Conservation (phyloP, 305 asterid genomes). For the Fraxinus floribunda region DNA sequence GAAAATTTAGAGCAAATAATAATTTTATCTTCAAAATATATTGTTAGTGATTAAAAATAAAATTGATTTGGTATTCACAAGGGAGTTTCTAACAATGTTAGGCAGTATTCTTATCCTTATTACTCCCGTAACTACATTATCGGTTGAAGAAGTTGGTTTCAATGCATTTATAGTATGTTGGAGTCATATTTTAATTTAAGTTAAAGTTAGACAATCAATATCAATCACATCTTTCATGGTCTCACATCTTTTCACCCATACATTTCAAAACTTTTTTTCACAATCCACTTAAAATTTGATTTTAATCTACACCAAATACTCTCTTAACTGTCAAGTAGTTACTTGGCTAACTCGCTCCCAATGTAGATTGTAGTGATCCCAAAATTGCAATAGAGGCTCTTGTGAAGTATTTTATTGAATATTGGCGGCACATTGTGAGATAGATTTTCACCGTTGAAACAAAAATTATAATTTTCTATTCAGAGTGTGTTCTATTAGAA, state of each 20-base stretch:
- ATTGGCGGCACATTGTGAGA: background rate
- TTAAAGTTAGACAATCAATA: no score
- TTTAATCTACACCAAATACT: no score
- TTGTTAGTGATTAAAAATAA: background rate
- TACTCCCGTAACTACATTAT: background rate
- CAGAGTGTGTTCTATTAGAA: background rate
- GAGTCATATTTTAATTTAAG: no score
- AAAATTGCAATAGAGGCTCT: background rate
- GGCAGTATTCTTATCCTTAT: background rate
- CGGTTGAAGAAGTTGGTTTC: background rate
- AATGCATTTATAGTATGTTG: no score
- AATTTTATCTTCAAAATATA: background rate
- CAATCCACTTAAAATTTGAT: no score
- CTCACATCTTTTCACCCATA: no score
- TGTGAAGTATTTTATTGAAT: background rate
- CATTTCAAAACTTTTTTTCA: no score
- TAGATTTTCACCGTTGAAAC: no score
- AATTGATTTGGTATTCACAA: background rate
- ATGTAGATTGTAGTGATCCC: background rate
- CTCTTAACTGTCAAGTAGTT: background rate
- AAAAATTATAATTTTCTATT: no score
- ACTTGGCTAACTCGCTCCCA: background rate
- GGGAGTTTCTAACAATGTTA: background rate
- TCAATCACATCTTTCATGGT: no score
- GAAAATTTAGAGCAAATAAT: background rate